Evolutionary conservation across 2,329 filamentous ascomycete genomes (phyloP).

Genomic region (Botryosphaeria dothidea): DNA sequence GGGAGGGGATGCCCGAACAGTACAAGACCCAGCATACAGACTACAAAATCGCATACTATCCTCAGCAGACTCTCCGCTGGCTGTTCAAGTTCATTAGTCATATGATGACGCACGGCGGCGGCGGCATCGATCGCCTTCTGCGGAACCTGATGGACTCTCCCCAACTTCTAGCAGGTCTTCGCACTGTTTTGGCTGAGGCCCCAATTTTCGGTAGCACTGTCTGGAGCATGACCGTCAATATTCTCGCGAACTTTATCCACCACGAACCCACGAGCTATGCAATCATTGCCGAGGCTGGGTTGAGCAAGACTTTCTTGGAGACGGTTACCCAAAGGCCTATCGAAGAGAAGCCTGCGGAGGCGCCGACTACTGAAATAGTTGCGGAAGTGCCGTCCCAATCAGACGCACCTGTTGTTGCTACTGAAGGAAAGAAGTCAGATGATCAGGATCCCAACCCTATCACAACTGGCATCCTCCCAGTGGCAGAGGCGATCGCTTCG

Average conservation of each 20-base stretch:
- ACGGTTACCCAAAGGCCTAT: constrained; percentile 63
- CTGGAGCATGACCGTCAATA: constrained; percentile 92
- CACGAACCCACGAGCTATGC: constrained; percentile 98
- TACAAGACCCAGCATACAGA: constrained; percentile 84
- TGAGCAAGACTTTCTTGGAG: constrained; percentile 83
- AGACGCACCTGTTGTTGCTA: background rate
- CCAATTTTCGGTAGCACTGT: constrained; percentile 84
- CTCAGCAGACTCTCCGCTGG: constrained; percentile 91
- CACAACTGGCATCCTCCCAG: constrained; percentile 78
- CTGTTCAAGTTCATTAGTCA: constrained; percentile 95
- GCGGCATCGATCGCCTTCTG: constrained; percentile 84
- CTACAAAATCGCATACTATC: constrained; percentile 89
- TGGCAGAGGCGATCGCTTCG: constrained; percentile 81
- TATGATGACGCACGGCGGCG: constrained; percentile 80
- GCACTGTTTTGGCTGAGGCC: constrained; percentile 78
- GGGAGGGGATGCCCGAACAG: constrained; percentile 69
- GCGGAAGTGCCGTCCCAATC: background rate
- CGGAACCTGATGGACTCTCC: constrained; percentile 94
- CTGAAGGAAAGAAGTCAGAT: background rate
- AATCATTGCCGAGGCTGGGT: constrained; percentile 89
- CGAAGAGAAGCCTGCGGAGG: constrained; percentile 30
- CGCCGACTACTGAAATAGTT: background rate
- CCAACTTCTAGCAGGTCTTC: constrained; percentile 75
- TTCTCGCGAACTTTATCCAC: constrained; percentile 95
- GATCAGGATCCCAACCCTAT: constrained; percentile 31